Evolutionary conservation across 805 yeast genomes (phyloP).

Genomic region (Nakazawaea peltata): DNA sequence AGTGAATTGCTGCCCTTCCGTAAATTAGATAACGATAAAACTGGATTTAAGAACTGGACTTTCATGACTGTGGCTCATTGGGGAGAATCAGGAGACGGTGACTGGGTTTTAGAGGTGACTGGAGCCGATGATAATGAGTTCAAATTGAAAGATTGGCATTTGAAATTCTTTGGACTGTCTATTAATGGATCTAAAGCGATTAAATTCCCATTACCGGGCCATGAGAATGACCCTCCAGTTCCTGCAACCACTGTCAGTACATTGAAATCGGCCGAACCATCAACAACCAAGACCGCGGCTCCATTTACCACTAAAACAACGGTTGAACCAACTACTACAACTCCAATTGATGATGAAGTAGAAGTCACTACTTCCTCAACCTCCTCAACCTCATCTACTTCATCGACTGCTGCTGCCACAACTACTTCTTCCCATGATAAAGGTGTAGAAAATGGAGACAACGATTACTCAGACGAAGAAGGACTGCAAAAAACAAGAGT

Average conservation of each 20-base stretch:
- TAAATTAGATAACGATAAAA: constrained; percentile 40
- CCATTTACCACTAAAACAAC: constrained; percentile 4
- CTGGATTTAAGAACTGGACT: constrained; percentile 76
- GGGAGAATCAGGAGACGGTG: constrained; percentile 80
- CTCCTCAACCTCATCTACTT: constrained; percentile 7
- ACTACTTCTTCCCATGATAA: constrained; percentile 13
- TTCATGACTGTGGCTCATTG: constrained; percentile 98
- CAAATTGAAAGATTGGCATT: constrained; percentile 59
- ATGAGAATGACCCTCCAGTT: constrained; percentile 8
- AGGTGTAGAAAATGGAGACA: constrained; percentile 12
- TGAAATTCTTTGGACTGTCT: constrained; percentile 77
- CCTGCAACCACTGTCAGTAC: constrained; percentile 7
- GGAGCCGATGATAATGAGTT: constrained; percentile 28
- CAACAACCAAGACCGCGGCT: constrained; percentile 7
- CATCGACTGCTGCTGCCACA: constrained; percentile 11
- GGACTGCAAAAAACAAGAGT: constrained; percentile 23
- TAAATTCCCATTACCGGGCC: constrained; percentile 25
- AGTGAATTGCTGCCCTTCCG: constrained; percentile 72
- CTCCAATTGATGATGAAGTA: constrained; percentile 11
- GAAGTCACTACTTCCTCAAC: constrained; percentile 12
- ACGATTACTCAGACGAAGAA: constrained; percentile 21
- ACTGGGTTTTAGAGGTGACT: constrained; percentile 70
- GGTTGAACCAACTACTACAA: constrained; percentile 10
- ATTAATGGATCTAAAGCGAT: constrained; percentile 56
- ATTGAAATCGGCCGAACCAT: constrained; percentile 4